Base-by-base conservation (phyloP, 1,284 basidiomycete species). In the Takashimella tepidaria region DNA sequence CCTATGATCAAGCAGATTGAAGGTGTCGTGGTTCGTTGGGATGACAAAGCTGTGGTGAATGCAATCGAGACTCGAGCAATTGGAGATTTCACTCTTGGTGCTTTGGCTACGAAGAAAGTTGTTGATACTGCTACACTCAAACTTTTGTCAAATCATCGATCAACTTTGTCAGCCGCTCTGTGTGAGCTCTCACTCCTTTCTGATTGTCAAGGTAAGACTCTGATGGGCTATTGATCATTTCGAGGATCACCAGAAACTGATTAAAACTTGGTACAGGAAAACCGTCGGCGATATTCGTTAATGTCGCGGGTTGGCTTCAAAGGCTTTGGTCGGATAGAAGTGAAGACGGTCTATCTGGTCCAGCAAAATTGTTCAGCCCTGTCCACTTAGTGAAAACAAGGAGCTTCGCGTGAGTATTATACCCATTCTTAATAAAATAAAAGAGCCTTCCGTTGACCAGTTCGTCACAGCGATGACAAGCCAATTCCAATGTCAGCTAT, bases 331-430 rank as follows among this genome's bases (percentile, higher is more conserved):
- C 59, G 40, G 49, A 54, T 46, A 27, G 20, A 6, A 43, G 12
- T 21, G 10, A 21, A 2, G 47, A 47, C n/a, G 26, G 31, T 8
- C 25, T 43, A 2, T 48, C 49, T 21, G 63, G 60, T 11, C 67
- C 68, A 5, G 62, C 63, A 6, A 40, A 51, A 12, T 46, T 73
- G 23, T 70, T 71, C 57, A 56, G 58, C 31, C 68, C 70, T 0
- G 57, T 60, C 3, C 51, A 47, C 22, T 57, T 73, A 12, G 51
- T 56, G 10, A 37, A 37, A 37, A 37, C 31, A 16, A 37, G 31
- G 16, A 37, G 31, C 16, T 66, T 65, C 55, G 58, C 59, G 66
- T 67, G 22, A 57, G 60, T 57, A 37, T n/a, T n/a, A n/a, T n/a
- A n/a, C n/a, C n/a, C n/a, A 16, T 37, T 37, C 8, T 37, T 37